Percentiles rank a stretch among this genome's conserved stretches.
Evolutionary conservation across 106 monocot genomes (phyloP).

Genomic region (Dendrobium chrysotoxum): DNA sequence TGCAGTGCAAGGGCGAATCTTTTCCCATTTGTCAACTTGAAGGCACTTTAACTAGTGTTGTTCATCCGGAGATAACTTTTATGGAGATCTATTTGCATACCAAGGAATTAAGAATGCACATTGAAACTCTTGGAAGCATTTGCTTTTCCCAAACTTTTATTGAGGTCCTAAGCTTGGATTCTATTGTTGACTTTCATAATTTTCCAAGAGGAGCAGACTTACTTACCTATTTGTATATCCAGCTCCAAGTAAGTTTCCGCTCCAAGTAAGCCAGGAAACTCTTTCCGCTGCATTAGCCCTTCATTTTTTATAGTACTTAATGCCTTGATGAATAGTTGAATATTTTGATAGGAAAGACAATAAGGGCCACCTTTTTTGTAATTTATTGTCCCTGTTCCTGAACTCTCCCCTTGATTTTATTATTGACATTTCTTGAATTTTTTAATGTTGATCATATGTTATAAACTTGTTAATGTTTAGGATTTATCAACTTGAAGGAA

Average conservation of each 20-base stretch:
- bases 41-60: slow-evolving; percentile 21
- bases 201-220: slow-evolving; percentile 88
- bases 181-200: slow-evolving; percentile 35
- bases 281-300: slow-evolving; percentile 5
- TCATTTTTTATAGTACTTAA: background rate
- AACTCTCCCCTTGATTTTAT: background rate
- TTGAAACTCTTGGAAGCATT: slow-evolving; percentile 73
- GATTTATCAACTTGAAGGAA: background rate
- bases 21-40: background rate
- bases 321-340: background rate
- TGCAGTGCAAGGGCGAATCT: slow-evolving; percentile 3
- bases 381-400: background rate
- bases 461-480: background rate
- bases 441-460: background rate
- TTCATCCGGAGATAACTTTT: slow-evolving; percentile 54
- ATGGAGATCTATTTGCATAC: slow-evolving; percentile 85
- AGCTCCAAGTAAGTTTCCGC: slow-evolving; percentile 90
- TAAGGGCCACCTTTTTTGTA: background rate
- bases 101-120: slow-evolving; percentile 58
- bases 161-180: slow-evolving; percentile 13
- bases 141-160: slow-evolving; percentile 41
- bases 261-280: slow-evolving; percentile 68
- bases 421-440: background rate
- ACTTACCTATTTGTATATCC: slow-evolving; percentile 92
- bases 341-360: background rate